A percentile compares a stretch with the other conserved stretches of the same genome.
Conservation (phyloP, 2,329 filamentous ascomycete genomes). For the Aureobasidium sp. region DNA sequence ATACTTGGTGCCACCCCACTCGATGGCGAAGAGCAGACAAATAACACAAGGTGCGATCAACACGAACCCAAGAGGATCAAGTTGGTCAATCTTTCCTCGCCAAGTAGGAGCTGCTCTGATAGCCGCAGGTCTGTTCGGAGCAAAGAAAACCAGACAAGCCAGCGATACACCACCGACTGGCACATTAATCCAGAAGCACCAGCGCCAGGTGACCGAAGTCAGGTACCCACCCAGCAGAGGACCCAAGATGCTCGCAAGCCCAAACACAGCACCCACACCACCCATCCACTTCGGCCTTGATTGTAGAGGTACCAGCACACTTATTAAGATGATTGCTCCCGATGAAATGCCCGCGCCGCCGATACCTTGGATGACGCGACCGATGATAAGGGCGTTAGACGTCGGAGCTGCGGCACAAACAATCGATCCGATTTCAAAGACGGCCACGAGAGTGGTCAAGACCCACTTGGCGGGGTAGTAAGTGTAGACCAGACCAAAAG, state of each 20-base stretch:
- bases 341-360: slow-evolving; percentile 47
- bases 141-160: slow-evolving; percentile 34
- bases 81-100: slow-evolving; percentile 35
- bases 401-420: slow-evolving; percentile 43
- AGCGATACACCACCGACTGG: slow-evolving; percentile 33
- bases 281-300: slow-evolving; percentile 21
- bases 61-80: slow-evolving; percentile 31
- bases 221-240: slow-evolving; percentile 48
- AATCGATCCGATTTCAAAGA: slow-evolving; percentile 43
- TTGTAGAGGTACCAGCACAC: slow-evolving; percentile 18
- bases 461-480: slow-evolving; percentile 40
- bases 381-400: slow-evolving; percentile 46
- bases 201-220: slow-evolving; percentile 44
- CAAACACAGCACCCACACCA: slow-evolving; percentile 36
- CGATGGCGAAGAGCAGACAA: slow-evolving; percentile 39
- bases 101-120: slow-evolving; percentile 20
- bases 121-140: slow-evolving; percentile 20
- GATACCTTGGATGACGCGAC: slow-evolving; percentile 46
- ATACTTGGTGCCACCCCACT: slow-evolving; percentile 41
- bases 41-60: slow-evolving; percentile 19
- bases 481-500: slow-evolving; percentile 37
- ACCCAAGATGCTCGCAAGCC: slow-evolving; percentile 40
- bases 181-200: slow-evolving; percentile 41
- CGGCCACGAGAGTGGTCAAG: slow-evolving; percentile 32
- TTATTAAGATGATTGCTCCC: slow-evolving; percentile 31